Base-by-base conservation (phyloP, 108 stramenopile genomes). In the Bacterosira constricta region DNA sequence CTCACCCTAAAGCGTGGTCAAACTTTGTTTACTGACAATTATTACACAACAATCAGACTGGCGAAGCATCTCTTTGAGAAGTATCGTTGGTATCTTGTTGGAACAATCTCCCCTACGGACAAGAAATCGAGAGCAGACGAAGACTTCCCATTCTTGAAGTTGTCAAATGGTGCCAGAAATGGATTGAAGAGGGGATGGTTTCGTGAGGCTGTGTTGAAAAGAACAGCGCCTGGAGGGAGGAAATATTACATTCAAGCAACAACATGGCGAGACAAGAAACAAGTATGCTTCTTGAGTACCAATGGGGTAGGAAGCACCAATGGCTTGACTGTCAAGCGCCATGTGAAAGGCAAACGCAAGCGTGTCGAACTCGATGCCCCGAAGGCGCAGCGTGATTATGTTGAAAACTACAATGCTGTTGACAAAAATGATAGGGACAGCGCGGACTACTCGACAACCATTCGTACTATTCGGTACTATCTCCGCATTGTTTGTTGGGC, bases 141-240 rank as follows among this genome's bases (percentile, higher is more conserved):
- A 18, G 71, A 72, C 39, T n/a, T 72, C 9, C 71, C 71, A 30
- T 72, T 72, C 31, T 20, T 39, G 27, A 72, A 72, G 37, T 38
- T 72, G 9, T 72, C 71, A n/a, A 63, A 72, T 39, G 51, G 62
- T 23, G 62, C 61, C 1, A 49, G 21, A 50, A 49, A 54, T 18
- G 11, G 2, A 10, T 20, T 72, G 13, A 7, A 2, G 8, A 9
- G 71, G 37, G 71, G 71, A 8, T 72, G 71, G 71, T 62, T 52
- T 39, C 34, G 38, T 6, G 62, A 54, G 27, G 71, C 71, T n/a
- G n/a, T n/a, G n/a, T n/a, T n/a, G n/a, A n/a, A n/a, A n/a, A n/a
- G n/a, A n/a, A n/a, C n/a, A n/a, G n/a, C n/a, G n/a, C n/a, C n/a
- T n/a, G n/a, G n/a, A n/a, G n/a, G 6, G 11, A 44, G 3, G 26